phyloP scores from a whole-genome alignment of 495 filamentous ascomycete genomes.

The Elaphomyces granulatus region DNA sequence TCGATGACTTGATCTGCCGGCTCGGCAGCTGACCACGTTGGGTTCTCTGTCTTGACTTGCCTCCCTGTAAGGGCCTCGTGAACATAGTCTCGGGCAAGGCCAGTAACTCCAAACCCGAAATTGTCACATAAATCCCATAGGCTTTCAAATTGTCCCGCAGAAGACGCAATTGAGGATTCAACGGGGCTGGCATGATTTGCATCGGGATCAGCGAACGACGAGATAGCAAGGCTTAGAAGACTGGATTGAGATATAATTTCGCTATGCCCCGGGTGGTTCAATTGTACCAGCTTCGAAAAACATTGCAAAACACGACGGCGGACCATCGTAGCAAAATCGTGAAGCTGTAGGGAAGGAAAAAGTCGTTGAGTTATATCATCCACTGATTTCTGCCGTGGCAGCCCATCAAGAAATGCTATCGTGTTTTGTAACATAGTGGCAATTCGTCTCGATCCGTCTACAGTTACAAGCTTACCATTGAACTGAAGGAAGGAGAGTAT shows the following conservation, averaged over 20 bases:
- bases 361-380: slow-evolving; percentile 77
- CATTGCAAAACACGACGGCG: slow-evolving; percentile 86
- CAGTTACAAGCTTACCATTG: slow-evolving; percentile 81
- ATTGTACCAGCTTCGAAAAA: slow-evolving; percentile 77
- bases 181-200: slow-evolving; percentile 69
- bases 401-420: slow-evolving; percentile 65
- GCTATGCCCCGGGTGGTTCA: slow-evolving; percentile 63
- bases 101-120: slow-evolving; percentile 82
- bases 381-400: slow-evolving; percentile 72
- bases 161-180: slow-evolving; percentile 82
- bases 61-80: slow-evolving; percentile 56
- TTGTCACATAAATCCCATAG: slow-evolving; percentile 95
- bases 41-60: slow-evolving; percentile 40
- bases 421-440: slow-evolving; percentile 94
- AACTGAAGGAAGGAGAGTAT: slow-evolving; percentile 87
- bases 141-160: slow-evolving; percentile 78
- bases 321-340: slow-evolving; percentile 87
- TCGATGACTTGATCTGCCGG: slow-evolving; percentile 59
- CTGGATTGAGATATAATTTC: slow-evolving; percentile 86
- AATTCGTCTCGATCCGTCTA: slow-evolving; percentile 88
- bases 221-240: slow-evolving; percentile 78
- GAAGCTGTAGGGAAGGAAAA: slow-evolving; percentile 76
- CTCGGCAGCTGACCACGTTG: slow-evolving; percentile 45
- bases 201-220: slow-evolving; percentile 87
- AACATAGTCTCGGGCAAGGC: slow-evolving; percentile 65